Evolutionary conservation across 164 flowering plant genomes (phyloP).

Genomic region (Sedum album): DNA sequence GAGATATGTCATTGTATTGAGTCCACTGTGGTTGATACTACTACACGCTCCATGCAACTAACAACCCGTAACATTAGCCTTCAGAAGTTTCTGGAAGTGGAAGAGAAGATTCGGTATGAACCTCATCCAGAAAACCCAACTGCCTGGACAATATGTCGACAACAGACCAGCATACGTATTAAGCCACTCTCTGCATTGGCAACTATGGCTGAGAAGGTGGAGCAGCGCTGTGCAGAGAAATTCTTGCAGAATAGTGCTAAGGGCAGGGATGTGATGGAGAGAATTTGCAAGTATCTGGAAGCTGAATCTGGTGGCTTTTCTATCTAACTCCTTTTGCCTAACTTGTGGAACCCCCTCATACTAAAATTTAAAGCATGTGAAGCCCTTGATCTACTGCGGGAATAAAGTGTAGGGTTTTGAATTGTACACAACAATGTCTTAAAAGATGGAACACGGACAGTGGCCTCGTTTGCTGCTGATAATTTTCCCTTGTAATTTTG

Average conservation of each 20-base stretch:
- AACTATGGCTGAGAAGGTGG: slow-evolving; percentile 93
- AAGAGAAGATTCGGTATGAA: slow-evolving; percentile 68
- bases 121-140: slow-evolving; percentile 85
- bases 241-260: slow-evolving; percentile 84
- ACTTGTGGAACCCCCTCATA: background rate
- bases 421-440: too few relatives aligned
- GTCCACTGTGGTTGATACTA: slow-evolving; percentile 70
- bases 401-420: background rate
- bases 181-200: slow-evolving; percentile 83
- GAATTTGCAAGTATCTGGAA: slow-evolving; percentile 93
- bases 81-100: slow-evolving; percentile 71
- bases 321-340: slow-evolving; percentile 15
- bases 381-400: background rate
- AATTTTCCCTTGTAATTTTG: too few relatives aligned
- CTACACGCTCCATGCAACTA: slow-evolving; percentile 61
- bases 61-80: slow-evolving; percentile 71
- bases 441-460: too few relatives aligned
- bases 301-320: slow-evolving; percentile 68
- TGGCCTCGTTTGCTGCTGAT: too few relatives aligned
- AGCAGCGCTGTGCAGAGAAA: slow-evolving; percentile 80
- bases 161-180: slow-evolving; percentile 74
- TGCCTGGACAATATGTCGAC: slow-evolving; percentile 71
- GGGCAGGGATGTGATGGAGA: slow-evolving; percentile 97
- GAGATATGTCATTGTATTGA: slow-evolving; percentile 92
- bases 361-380: background rate